A percentile compares a stretch with the other conserved stretches of the same genome.
Conservation (phyloP, 768 basidiomycete species). For the Neoboletus brunneissimus region DNA sequence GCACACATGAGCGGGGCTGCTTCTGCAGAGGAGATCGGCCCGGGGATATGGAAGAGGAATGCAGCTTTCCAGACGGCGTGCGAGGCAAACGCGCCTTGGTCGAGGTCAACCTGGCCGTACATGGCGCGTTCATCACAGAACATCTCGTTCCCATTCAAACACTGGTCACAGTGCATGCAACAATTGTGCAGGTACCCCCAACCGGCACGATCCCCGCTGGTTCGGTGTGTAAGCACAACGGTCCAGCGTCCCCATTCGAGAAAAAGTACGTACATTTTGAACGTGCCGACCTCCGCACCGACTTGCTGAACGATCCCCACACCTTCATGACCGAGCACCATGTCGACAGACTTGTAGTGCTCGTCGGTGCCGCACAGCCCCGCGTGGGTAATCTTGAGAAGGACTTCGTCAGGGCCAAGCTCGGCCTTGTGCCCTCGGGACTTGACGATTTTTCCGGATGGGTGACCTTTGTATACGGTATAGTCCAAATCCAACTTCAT, state of each 20-base stretch:
- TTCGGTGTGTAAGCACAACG: background rate
- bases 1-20: conserved; percentile 40
- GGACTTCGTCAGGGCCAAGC: conserved; percentile 29
- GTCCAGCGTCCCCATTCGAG: background rate
- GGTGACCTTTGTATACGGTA: conserved; percentile 32
- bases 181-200: conserved; percentile 36
- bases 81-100: conserved; percentile 37
- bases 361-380: conserved; percentile 41
- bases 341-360: conserved; percentile 31
- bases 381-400: conserved; percentile 32
- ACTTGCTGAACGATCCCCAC: conserved; percentile 34
- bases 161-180: conserved; percentile 35
- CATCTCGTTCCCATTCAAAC: conserved; percentile 33
- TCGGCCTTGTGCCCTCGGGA: conserved; percentile 9
- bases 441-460: conserved; percentile 19
- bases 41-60: conserved; percentile 37
- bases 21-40: conserved; percentile 25
- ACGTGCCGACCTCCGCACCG: conserved; percentile 30
- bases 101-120: conserved; percentile 25
- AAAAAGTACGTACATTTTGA: conserved; percentile 32
- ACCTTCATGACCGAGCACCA: conserved; percentile 42
- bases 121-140: conserved; percentile 24
- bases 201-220: conserved; percentile 36
- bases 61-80: conserved; percentile 35
- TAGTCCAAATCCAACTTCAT: conserved; percentile 25